phyloP scores from a whole-genome alignment of 805 yeast species.

The Maudiozyma barnettii region DNA sequence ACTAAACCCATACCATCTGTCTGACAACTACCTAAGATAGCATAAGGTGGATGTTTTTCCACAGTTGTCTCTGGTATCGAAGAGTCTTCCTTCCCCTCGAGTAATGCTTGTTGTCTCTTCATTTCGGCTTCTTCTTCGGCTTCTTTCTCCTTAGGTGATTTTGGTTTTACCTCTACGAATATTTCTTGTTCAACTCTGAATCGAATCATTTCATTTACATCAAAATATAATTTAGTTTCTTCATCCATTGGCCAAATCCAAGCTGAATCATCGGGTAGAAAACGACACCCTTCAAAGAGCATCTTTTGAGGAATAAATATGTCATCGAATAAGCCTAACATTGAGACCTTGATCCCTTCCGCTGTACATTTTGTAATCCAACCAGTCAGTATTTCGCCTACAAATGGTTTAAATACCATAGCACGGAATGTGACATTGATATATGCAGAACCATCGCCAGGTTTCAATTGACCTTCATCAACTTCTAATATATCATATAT shows the following conservation, averaged over 20 bases:
- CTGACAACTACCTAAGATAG: slow-evolving; percentile 81
- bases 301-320: slow-evolving; percentile 77
- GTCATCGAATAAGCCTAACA: slow-evolving; percentile 82
- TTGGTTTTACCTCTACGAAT: slow-evolving; percentile 76
- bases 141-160: slow-evolving; percentile 47
- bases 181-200: slow-evolving; percentile 86
- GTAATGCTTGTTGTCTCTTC: slow-evolving; percentile 3
- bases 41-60: slow-evolving; percentile 64
- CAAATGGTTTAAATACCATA: slow-evolving; percentile 84
- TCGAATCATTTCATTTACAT: slow-evolving; percentile 82
- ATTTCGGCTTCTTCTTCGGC: slow-evolving; percentile 27
- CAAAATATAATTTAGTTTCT: slow-evolving; percentile 71
- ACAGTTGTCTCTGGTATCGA: slow-evolving; percentile 14
- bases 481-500: slow-evolving; percentile 76
- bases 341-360: slow-evolving; percentile 66
- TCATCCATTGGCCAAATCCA: slow-evolving; percentile 86
- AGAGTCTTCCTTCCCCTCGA: neutral
- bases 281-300: slow-evolving; percentile 69
- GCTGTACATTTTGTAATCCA: slow-evolving; percentile 84
- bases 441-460: slow-evolving; percentile 89
- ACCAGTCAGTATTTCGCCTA: slow-evolving; percentile 87
- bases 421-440: slow-evolving; percentile 67
- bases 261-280: slow-evolving; percentile 67
- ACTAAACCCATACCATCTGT: slow-evolving; percentile 95
- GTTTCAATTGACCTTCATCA: slow-evolving; percentile 81